Evolutionary conservation across 2,329 filamentous ascomycete genomes (phyloP).

Genomic region (Colletotrichum lini): DNA sequence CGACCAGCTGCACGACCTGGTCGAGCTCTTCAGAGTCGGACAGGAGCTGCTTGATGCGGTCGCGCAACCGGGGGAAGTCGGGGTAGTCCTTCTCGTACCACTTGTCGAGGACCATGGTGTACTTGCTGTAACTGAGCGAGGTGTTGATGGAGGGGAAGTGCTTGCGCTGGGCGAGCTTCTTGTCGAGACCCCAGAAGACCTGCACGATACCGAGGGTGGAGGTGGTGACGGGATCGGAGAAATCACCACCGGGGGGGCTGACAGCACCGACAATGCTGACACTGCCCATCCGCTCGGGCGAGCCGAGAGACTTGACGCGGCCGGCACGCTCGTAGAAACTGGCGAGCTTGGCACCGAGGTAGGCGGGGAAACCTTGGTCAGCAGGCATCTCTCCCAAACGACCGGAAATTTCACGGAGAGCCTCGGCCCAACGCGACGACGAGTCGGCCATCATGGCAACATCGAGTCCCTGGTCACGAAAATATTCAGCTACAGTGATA

Average conservation of each 20-base stretch:
- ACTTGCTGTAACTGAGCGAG: slow-evolving; percentile 94
- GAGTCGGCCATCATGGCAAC: slow-evolving; percentile 99
- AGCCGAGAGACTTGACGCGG: slow-evolving; percentile 86
- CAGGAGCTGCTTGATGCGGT: slow-evolving; percentile 93
- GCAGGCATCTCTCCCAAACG: slow-evolving; percentile 99
- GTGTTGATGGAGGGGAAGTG: slow-evolving; percentile 99
- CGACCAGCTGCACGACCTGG: slow-evolving; percentile 98
- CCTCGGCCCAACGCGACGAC: slow-evolving; percentile 97
- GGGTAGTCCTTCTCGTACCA: slow-evolving; percentile 95
- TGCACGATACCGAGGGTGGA: slow-evolving; percentile 97
- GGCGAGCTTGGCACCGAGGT: slow-evolving; percentile 95
- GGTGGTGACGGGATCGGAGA: slow-evolving; percentile 96
- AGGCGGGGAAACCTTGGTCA: slow-evolving; percentile 99
- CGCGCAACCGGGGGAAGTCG: slow-evolving; percentile 92
- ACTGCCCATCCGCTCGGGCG: slow-evolving; percentile 89
- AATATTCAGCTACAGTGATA: slow-evolving; percentile 96
- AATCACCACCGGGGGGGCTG: slow-evolving; percentile 97
- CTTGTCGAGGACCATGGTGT: slow-evolving; percentile 88
- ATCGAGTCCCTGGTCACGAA: slow-evolving; percentile 95
- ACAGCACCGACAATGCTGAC: slow-evolving; percentile 98
- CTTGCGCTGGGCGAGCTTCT: slow-evolving; percentile 99
- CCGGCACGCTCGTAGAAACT: slow-evolving; percentile 99
- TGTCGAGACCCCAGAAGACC: slow-evolving; percentile 99
- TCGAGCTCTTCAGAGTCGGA: slow-evolving; percentile 97
- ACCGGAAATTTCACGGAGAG: slow-evolving; percentile 97